phyloP scores from a whole-genome alignment of 1,139 yeast genomes.

The Pichia sp. region DNA sequence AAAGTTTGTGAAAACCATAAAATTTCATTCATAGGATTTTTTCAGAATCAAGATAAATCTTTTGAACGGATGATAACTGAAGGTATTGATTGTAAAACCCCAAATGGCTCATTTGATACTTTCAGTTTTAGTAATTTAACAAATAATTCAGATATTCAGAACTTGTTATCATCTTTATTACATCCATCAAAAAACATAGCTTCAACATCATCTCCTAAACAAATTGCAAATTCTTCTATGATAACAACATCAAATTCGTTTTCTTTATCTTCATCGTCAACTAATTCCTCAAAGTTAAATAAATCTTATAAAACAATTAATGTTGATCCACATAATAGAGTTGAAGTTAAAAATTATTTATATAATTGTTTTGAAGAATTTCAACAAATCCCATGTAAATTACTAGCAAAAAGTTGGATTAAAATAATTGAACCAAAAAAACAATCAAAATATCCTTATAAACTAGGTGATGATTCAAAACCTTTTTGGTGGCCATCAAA shows the following conservation, averaged over 20 bases:
- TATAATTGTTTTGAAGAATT: slow-evolving; percentile 30
- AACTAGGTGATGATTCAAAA: slow-evolving; percentile 39
- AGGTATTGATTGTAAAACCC: slow-evolving; percentile 10
- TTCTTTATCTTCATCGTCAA: slow-evolving; percentile 3
- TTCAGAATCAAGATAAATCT: slow-evolving; percentile 8
- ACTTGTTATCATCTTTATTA: slow-evolving; percentile 4
- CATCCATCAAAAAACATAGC: neutral
- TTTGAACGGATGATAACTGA: slow-evolving; percentile 11
- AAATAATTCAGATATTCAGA: slow-evolving; percentile 10
- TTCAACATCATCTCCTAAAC: slow-evolving; percentile 9
- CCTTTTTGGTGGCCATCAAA: slow-evolving; percentile 70
- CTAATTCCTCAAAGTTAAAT: neutral
- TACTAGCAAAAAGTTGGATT: slow-evolving; percentile 64
- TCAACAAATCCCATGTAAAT: slow-evolving; percentile 55
- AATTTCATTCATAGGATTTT: slow-evolving; percentile 13
- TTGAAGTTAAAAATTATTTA: slow-evolving; percentile 24
- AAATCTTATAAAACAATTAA: slow-evolving; percentile 8
- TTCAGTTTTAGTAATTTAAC: slow-evolving; percentile 4
- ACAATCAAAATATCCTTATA: slow-evolving; percentile 61
- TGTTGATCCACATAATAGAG: slow-evolving; percentile 20
- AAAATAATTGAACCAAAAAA: slow-evolving; percentile 59
- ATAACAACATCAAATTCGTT: neutral
- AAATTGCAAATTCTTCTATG: neutral
- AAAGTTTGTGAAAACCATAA: slow-evolving; percentile 8
- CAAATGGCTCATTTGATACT: slow-evolving; percentile 8